These are phyloP conservation scores for Stachybotrys echinatus DNA, from an alignment of 2,329 filamentous ascomycete genomes.

Conservation along the genomic window DNA sequence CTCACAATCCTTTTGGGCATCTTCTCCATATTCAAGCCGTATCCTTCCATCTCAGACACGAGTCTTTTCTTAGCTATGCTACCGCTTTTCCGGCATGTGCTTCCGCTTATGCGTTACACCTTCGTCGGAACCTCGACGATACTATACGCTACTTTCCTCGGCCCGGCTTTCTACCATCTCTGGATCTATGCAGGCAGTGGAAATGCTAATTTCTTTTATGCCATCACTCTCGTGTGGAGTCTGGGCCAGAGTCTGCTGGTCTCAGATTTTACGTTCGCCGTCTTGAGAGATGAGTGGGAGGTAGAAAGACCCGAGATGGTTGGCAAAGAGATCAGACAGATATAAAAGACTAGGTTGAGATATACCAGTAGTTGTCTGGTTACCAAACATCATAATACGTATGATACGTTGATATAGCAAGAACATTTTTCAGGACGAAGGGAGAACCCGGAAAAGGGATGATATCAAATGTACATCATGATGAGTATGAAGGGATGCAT, in stretches of 20 bases:
- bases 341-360: slow-evolving; percentile 42
- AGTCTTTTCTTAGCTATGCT: slow-evolving; percentile 80
- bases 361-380: too few species aligned
- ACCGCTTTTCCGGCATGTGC: slow-evolving; percentile 84
- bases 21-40: slow-evolving; percentile 94
- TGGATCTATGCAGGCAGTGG: slow-evolving; percentile 98
- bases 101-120: slow-evolving; percentile 88
- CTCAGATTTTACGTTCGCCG: slow-evolving; percentile 82
- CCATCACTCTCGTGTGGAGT: slow-evolving; percentile 98
- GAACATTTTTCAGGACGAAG: too few species aligned
- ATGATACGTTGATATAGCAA: too few species aligned
- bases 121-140: slow-evolving; percentile 81
- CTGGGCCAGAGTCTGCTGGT: slow-evolving; percentile 81
- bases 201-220: slow-evolving; percentile 99
- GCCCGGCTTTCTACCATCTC: slow-evolving; percentile 91
- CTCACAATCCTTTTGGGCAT: slow-evolving; percentile 81
- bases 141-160: slow-evolving; percentile 81
- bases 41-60: slow-evolving; percentile 87
- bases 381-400: too few species aligned
- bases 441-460: too few species aligned
- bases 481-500: too few species aligned
- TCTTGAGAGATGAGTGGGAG: slow-evolving; percentile 90
- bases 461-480: too few species aligned
- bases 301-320: slow-evolving; percentile 83
- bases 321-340: slow-evolving; percentile 82